phyloP scores from a whole-genome alignment of 1,284 basidiomycete genomes.

The Pisolithus thermaeus region DNA sequence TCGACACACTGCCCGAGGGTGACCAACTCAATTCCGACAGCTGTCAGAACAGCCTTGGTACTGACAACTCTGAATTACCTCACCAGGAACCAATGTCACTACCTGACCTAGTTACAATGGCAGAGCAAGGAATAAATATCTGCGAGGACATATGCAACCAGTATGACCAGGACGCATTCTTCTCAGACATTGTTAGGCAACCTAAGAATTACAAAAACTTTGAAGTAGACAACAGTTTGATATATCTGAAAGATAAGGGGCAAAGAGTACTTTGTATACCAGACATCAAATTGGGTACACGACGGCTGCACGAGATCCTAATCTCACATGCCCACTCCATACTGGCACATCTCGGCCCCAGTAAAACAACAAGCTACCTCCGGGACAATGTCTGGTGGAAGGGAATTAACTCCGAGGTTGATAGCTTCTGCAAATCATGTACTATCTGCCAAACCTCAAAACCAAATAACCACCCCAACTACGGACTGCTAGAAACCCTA shows the following conservation, averaged over 20 bases:
- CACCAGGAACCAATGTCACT: too few species aligned
- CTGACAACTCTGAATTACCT: too few species aligned
- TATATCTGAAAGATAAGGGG: background rate
- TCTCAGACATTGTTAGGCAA: background rate
- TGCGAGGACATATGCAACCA: too few species aligned
- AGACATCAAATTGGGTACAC: background rate
- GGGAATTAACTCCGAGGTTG: slow-evolving; percentile 3
- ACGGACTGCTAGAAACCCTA: slow-evolving; percentile 19
- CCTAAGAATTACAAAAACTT: slow-evolving; percentile 1
- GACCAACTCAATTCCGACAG: too few species aligned
- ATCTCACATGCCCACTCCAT: slow-evolving; percentile 2
- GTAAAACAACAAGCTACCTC: too few species aligned
- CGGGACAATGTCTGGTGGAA: background rate
- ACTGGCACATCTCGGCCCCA: too few species aligned
- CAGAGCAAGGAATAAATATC: too few species aligned
- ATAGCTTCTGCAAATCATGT: slow-evolving; percentile 11
- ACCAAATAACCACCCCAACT: slow-evolving; percentile 1
- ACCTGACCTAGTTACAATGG: too few species aligned
- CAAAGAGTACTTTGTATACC: background rate
- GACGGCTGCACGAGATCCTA: background rate
- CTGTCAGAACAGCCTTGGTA: too few species aligned
- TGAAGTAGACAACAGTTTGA: background rate
- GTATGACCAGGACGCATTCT: too few species aligned
- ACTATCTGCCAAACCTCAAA: slow-evolving; percentile 16
- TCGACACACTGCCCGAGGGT: too few species aligned